Conservation (phyloP, 768 basidiomycete species). For the Suillus lakei region DNA sequence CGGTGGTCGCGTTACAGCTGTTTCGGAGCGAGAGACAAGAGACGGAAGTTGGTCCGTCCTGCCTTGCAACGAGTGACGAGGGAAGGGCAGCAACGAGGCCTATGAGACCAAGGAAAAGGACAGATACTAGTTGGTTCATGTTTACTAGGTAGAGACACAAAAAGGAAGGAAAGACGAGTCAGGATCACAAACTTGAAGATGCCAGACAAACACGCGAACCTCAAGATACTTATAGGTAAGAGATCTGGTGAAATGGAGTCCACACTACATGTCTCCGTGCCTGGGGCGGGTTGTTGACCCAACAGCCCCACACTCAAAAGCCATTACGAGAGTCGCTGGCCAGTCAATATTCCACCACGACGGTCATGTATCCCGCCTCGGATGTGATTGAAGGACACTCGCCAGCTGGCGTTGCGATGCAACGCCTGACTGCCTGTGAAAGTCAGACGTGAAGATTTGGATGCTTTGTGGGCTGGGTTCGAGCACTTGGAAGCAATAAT, state of each 20-base stretch:
- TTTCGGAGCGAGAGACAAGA: conserved; percentile 23
- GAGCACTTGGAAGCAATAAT: too few species aligned
- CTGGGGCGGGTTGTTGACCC: neutral
- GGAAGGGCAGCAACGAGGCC: conserved; percentile 13
- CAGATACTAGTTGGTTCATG: neutral
- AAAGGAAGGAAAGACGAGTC: conserved; percentile 6
- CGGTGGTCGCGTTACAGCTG: conserved; percentile 22
- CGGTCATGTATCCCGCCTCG: neutral
- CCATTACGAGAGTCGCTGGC: neutral
- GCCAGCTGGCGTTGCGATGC: neutral
- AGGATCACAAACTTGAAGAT: neutral
- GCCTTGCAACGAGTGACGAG: conserved; percentile 14
- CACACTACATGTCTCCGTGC: neutral
- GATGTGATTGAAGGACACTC: neutral
- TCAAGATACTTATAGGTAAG: neutral
- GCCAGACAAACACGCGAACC: neutral
- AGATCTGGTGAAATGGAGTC: neutral
- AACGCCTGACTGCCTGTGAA: neutral
- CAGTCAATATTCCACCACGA: neutral
- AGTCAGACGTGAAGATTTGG: neutral
- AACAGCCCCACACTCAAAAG: neutral
- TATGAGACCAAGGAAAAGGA: conserved; percentile 7
- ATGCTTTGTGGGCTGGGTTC: neutral
- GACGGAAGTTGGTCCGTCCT: conserved; percentile 11
- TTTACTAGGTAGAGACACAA: neutral